phyloP scores from a whole-genome alignment of 371 early-diverging fungal species.

The Apophysomyces variabilis region DNA sequence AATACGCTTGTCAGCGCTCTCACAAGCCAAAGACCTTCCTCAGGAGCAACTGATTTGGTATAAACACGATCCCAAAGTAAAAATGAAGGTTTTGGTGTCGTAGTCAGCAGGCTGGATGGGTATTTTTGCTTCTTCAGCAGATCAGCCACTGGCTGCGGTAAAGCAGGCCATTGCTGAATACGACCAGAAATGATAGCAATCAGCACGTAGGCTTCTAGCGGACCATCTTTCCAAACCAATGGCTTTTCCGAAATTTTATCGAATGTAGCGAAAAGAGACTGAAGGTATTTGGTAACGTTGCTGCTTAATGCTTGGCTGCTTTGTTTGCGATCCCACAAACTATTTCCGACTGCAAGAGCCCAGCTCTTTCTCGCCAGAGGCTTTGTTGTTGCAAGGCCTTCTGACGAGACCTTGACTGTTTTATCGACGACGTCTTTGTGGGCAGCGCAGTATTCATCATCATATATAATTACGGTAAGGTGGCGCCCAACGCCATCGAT shows the following conservation, averaged over 20 bases:
- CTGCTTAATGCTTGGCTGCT: slow-evolving; percentile 41
- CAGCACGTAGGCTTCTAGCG: slow-evolving; percentile 76
- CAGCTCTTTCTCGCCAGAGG: slow-evolving; percentile 62
- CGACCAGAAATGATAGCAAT: slow-evolving; percentile 56
- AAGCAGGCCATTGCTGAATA: slow-evolving; percentile 45
- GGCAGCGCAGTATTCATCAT: slow-evolving; percentile 48
- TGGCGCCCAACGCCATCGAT: slow-evolving; percentile 71
- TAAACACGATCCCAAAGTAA: slow-evolving; percentile 84
- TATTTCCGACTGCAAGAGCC: slow-evolving; percentile 53
- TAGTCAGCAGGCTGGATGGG: slow-evolving; percentile 35
- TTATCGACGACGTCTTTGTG: slow-evolving; percentile 43
- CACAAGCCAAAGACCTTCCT: slow-evolving; percentile 79
- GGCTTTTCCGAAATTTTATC: slow-evolving; percentile 71
- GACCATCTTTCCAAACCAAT: slow-evolving; percentile 67
- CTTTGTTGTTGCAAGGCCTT: slow-evolving; percentile 65
- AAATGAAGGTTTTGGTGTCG: slow-evolving; percentile 68
- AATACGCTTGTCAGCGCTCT: slow-evolving; percentile 62
- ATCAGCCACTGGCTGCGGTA: slow-evolving; percentile 36
- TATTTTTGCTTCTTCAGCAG: slow-evolving; percentile 49
- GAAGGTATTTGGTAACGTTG: slow-evolving; percentile 48
- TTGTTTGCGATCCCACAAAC: slow-evolving; percentile 52
- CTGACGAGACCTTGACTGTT: slow-evolving; percentile 51
- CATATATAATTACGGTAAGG: slow-evolving; percentile 55
- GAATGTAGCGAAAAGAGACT: slow-evolving; percentile 57
- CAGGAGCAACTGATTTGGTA: slow-evolving; percentile 67